Evolutionary conservation across 495 filamentous ascomycete species (phyloP).

Genomic region (Podospora anserina): DNA sequence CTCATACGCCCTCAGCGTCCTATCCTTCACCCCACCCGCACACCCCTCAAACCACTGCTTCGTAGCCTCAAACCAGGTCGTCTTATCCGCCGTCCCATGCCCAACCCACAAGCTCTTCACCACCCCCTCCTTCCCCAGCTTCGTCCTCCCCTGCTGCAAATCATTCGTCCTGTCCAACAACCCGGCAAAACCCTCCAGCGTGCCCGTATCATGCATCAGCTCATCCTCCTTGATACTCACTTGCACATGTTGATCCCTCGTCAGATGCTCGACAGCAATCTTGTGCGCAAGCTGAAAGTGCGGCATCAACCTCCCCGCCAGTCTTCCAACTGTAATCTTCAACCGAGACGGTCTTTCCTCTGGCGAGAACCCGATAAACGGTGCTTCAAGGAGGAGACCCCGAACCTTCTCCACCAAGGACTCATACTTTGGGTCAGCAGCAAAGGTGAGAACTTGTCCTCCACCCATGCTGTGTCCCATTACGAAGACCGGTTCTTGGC

Average conservation of each 20-base stretch:
- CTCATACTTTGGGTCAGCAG: slow-evolving; percentile 40
- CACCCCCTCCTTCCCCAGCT: slow-evolving; percentile 31
- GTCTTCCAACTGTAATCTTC: slow-evolving; percentile 55
- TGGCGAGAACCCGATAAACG: slow-evolving; percentile 67
- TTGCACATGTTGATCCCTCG: slow-evolving; percentile 59
- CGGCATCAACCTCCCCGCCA: slow-evolving; percentile 66
- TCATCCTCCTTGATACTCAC: slow-evolving; percentile 56
- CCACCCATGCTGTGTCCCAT: slow-evolving; percentile 84
- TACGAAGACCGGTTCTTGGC: slow-evolving; percentile 65
- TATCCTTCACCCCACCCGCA: slow-evolving; percentile 54
- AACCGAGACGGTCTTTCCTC: slow-evolving; percentile 56
- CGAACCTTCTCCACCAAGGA: slow-evolving; percentile 45
- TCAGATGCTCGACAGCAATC: slow-evolving; percentile 57
- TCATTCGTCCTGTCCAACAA: slow-evolving; percentile 67
- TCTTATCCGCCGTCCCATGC: slow-evolving; percentile 66
- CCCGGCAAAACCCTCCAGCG: slow-evolving; percentile 67
- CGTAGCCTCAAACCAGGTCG: slow-evolving; percentile 59
- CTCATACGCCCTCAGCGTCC: slow-evolving; percentile 67
- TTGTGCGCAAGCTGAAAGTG: slow-evolving; percentile 53
- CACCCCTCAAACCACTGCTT: slow-evolving; percentile 58
- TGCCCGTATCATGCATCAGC: slow-evolving; percentile 75
- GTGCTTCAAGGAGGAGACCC: slow-evolving; percentile 65
- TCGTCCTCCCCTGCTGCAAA: slow-evolving; percentile 43
- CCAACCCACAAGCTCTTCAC: slow-evolving; percentile 55
- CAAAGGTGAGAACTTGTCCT: slow-evolving; percentile 58